Evolutionary conservation across 1,284 basidiomycete species (phyloP), one percentile per base, ranked within the genome.

Genomic region (Agroathelia rolfsii): DNA sequence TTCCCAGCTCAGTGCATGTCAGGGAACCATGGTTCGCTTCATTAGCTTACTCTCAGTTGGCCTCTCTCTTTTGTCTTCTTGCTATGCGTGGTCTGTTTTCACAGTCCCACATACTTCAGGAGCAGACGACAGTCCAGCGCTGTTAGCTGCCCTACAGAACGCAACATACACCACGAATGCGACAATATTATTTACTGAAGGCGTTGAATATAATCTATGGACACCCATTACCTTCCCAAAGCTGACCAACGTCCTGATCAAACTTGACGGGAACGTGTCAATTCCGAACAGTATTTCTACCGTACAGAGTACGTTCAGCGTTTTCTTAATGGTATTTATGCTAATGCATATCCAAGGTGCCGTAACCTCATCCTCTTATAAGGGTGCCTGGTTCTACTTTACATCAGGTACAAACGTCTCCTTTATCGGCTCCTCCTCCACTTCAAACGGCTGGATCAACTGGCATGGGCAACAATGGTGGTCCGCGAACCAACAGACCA

Each of bases 401-500:
- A 54, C 48, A 2, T 67, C 66, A 8, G 72, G 73, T 5, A 65
- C 48, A 19, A 76, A 76, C 34, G 69, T 76, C 29, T 76, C 71
- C 7, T 48, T 78, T 5, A 56, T 66, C 16, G 72, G 74, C 2
- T 64, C 63, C 12, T 53, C 46, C 5, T 66, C 76, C 39, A 64
- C 69, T 1, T 37, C 67, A 2, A 72, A 70, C 68, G 73, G 72
- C 9, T 76, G 73, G 73, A 62, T 77, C 0, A 67, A 76, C 38
- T 64, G 56, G 1, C 65, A 76, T 38, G 75, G 75, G 3, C 72
- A 76, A 56, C 57, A 73, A 68, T 77, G 75, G 74, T 77, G 74
- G 73, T 65, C 75, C 41, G 58, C 60, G 5, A 51, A 55, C 12
- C 58, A 73, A 37, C 69, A 72, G 41, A 58, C 56, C 5, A 72